phyloP scores from a whole-genome alignment of 192 early-diverging fungal genomes.

The Phycomyces blakesleeanus region DNA sequence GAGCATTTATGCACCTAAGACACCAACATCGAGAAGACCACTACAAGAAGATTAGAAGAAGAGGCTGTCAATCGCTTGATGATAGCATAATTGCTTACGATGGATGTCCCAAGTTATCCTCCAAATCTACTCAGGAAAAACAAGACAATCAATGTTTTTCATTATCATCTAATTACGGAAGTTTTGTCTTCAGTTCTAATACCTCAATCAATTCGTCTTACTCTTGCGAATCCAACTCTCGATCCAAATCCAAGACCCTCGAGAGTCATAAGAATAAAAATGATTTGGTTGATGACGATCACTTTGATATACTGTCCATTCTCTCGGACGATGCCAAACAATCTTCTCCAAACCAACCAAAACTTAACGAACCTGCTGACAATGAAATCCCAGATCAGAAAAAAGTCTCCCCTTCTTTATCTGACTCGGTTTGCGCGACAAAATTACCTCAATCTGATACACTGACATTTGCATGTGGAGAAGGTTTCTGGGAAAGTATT shows the following conservation, averaged over 20 bases:
- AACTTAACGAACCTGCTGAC: no score
- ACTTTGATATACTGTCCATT: not conserved
- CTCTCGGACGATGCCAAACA: no score
- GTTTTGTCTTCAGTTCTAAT: not conserved
- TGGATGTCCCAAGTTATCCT: no score
- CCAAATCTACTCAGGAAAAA: no score
- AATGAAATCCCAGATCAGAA: not conserved
- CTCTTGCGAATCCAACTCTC: not conserved
- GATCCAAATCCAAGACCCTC: not conserved
- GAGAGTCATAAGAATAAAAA: not conserved
- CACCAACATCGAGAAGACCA: not conserved
- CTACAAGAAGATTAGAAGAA: slow-evolving; percentile 6
- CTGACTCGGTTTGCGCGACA: not conserved
- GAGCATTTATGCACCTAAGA: not conserved
- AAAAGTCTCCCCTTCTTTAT: not conserved
- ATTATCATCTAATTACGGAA: not conserved
- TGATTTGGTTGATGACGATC: not conserved
- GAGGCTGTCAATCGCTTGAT: not conserved
- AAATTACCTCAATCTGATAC: not conserved
- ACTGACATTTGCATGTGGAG: slow-evolving; percentile 22
- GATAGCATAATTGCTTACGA: no score
- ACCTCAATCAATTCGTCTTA: not conserved
- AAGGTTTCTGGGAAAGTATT: slow-evolving; percentile 26
- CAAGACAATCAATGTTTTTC: not conserved
- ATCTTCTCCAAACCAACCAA: no score